phyloP scores from a whole-genome alignment of 176 grass and related monocot genomes.

The Typha latifolia region DNA sequence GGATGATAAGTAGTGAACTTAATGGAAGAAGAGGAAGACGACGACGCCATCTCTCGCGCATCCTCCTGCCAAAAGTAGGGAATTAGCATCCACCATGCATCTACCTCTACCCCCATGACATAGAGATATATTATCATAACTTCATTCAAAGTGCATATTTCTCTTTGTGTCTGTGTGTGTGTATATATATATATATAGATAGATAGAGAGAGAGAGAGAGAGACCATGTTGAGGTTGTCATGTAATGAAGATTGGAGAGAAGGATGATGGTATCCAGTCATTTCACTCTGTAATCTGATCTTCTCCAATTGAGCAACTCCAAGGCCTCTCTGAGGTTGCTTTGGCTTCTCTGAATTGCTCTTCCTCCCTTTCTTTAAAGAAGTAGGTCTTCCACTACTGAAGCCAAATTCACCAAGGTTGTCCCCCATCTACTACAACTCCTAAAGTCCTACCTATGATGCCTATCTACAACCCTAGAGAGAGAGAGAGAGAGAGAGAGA shows the following conservation, averaged over 20 bases:
- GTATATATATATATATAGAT: not conserved
- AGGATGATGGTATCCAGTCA: not conserved
- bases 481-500: no score
- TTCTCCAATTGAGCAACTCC: conserved; percentile 14
- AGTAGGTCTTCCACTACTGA: not conserved
- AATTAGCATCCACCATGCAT: no score
- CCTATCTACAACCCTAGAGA: no score
- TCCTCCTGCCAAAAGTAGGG: not conserved
- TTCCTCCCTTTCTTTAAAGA: conserved; percentile 16
- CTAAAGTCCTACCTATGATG: not conserved
- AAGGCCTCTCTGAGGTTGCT: conserved; percentile 17
- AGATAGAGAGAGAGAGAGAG: not conserved
- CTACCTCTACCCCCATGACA: no score
- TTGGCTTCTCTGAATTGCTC: conserved; percentile 11
- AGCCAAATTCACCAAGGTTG: no score
- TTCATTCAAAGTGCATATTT: no score
- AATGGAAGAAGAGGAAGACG: not conserved
- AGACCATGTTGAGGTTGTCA: not conserved
- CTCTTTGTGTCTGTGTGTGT: no score
- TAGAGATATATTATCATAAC: no score
- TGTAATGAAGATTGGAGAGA: not conserved
- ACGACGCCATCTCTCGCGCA: not conserved
- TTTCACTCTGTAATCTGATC: conserved; percentile 8
- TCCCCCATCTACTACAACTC: not conserved
- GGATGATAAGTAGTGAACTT: not conserved